A percentile compares a stretch with the other conserved stretches of the same genome.
Evolutionary conservation across 2,329 filamentous ascomycete species (phyloP).

Genomic region (Westerdykella ornata): DNA sequence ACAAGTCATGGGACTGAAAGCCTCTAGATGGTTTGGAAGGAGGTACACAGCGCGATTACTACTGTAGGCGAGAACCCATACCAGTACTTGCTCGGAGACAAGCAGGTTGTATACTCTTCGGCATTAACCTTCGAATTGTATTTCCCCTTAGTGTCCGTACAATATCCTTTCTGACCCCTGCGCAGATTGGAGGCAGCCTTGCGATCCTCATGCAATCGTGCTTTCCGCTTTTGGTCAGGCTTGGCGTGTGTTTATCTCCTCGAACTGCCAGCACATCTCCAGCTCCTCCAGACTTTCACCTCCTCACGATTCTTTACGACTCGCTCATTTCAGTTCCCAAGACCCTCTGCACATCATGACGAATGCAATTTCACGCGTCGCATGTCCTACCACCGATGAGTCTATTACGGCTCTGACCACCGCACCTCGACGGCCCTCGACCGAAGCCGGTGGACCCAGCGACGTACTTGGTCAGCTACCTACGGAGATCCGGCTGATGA

Average conservation of each 20-base stretch:
- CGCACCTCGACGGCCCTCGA: background rate
- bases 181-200: background rate
- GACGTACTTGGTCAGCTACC: slow-evolving; percentile 6
- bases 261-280: background rate
- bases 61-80: too few species aligned
- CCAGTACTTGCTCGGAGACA: too few species aligned
- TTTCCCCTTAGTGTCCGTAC: background rate
- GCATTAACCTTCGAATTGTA: too few species aligned
- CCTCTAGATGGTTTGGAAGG: too few species aligned
- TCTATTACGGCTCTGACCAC: background rate
- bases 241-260: too few species aligned
- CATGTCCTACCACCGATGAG: background rate
- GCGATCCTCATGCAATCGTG: too few species aligned
- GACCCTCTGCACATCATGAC: background rate
- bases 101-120: too few species aligned
- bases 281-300: too few species aligned
- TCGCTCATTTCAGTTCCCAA: background rate
- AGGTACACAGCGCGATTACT: too few species aligned
- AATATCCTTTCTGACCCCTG: background rate
- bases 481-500: slow-evolving; percentile 15
- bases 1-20: too few species aligned
- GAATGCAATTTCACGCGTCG: background rate
- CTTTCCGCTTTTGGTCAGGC: too few species aligned
- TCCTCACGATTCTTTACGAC: too few species aligned
- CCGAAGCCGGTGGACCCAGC: background rate